Evolutionary conservation across 345 rosid species (phyloP).

Genomic region (Passiflora organensis): DNA sequence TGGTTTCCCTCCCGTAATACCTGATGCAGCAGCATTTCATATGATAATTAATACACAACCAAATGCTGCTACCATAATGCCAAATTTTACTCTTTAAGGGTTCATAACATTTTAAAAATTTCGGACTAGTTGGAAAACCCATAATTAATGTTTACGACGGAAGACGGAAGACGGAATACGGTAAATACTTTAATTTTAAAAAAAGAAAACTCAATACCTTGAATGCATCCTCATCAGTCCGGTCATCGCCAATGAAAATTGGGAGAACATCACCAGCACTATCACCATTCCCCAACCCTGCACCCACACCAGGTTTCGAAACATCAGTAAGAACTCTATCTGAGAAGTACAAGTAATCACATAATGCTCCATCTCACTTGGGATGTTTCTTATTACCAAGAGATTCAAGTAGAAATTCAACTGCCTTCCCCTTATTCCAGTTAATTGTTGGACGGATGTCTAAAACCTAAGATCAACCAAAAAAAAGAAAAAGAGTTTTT

Average conservation of each 20-base stretch:
- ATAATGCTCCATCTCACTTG: slow-evolving; percentile 5
- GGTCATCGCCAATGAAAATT: slow-evolving; percentile 84
- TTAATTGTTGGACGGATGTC: slow-evolving; percentile 92
- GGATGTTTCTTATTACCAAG: slow-evolving; percentile 43
- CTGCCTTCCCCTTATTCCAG: slow-evolving; percentile 98
- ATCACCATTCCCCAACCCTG: slow-evolving; percentile 59
- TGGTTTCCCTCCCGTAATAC: slow-evolving; percentile 47
- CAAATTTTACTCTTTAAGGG: no score
- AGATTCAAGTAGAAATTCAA: slow-evolving; percentile 81
- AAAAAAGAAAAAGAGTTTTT: no score
- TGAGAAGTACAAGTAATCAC: no score
- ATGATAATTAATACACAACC: no score
- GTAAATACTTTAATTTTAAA: no score
- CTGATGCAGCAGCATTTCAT: slow-evolving; percentile 30
- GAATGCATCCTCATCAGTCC: slow-evolving; percentile 89
- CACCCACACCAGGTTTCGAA: neutral
- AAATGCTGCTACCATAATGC: no score
- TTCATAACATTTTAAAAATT: no score
- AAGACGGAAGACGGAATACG: no score
- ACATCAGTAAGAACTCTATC: neutral
- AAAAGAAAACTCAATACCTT: slow-evolving; percentile 35
- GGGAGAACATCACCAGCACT: slow-evolving; percentile 54
- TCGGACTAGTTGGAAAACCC: neutral
- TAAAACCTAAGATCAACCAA: slow-evolving; percentile 63
- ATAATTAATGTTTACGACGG: no score